phyloP scores from a whole-genome alignment of 192 early-diverging fungal genomes.

The Helicostylum pulchrum region DNA sequence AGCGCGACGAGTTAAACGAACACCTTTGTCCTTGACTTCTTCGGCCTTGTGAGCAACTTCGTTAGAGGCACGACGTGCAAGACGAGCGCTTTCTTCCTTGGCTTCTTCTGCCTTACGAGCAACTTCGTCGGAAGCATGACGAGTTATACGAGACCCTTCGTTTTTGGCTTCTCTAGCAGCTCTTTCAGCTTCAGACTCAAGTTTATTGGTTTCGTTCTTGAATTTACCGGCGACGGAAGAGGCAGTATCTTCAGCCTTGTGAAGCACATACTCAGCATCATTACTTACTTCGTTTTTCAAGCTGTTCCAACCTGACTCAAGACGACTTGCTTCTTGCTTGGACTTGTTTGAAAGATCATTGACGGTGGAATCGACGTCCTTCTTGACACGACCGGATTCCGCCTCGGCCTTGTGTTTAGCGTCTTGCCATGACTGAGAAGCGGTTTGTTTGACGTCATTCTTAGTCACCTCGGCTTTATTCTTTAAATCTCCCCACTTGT shows the following conservation, averaged over 20 bases:
- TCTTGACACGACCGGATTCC: conserved; percentile 5
- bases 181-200: neutral
- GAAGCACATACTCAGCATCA: neutral
- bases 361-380: neutral
- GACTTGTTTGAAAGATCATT: neutral
- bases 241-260: neutral
- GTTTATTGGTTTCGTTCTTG: neutral
- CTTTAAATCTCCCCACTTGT: neutral
- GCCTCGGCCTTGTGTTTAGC: conserved; percentile 4
- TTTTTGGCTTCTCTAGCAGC: neutral
- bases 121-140: neutral
- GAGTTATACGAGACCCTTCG: neutral
- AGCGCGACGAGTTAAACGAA: too few relatives aligned
- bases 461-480: neutral
- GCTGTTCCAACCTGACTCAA: neutral
- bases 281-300: conserved; percentile 4
- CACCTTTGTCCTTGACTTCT: neutral
- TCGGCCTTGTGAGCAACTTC: neutral
- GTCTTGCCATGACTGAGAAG: neutral
- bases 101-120: neutral
- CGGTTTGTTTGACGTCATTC: neutral
- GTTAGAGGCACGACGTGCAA: neutral
- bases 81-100: neutral
- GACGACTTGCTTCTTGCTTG: neutral
- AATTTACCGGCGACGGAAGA: neutral